A percentile compares a stretch with the other conserved stretches of the same genome.
Evolutionary conservation across 495 filamentous ascomycete genomes (phyloP).

Genomic region (Podospora didyma): DNA sequence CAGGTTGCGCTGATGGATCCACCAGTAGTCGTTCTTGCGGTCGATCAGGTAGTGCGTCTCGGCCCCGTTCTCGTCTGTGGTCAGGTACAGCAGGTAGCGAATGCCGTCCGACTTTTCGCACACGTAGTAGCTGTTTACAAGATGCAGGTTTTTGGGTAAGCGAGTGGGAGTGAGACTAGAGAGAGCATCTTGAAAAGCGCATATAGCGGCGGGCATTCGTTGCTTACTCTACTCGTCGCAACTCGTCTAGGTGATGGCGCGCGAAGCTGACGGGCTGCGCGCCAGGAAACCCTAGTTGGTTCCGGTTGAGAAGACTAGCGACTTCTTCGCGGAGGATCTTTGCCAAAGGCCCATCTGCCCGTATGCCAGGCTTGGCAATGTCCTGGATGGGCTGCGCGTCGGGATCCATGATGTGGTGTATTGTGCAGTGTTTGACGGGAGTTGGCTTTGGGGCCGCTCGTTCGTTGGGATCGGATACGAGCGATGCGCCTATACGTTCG

Average conservation of each 20-base stretch:
- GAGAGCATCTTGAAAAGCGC: background rate
- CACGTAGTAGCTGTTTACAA: slow-evolving; percentile 71
- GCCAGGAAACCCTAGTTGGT: slow-evolving; percentile 70
- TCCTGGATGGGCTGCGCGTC: slow-evolving; percentile 30
- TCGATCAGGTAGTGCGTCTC: slow-evolving; percentile 77
- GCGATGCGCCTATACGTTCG: too few species aligned
- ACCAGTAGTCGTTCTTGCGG: slow-evolving; percentile 95
- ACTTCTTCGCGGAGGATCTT: slow-evolving; percentile 67
- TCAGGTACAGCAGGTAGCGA: slow-evolving; percentile 87
- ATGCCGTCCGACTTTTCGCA: slow-evolving; percentile 99
- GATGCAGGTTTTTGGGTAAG: background rate
- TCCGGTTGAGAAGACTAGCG: slow-evolving; percentile 66
- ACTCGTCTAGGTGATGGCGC: slow-evolving; percentile 68
- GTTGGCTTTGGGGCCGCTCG: background rate
- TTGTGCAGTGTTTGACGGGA: background rate
- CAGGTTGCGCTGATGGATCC: slow-evolving; percentile 55
- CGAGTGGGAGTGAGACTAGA: background rate
- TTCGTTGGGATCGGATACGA: too few species aligned
- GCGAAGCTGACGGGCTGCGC: slow-evolving; percentile 94
- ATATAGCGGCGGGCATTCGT: background rate
- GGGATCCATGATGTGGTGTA: slow-evolving; percentile 17
- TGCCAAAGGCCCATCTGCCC: slow-evolving; percentile 54
- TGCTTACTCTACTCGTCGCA: slow-evolving; percentile 67
- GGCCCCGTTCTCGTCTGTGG: slow-evolving; percentile 53
- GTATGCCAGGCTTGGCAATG: slow-evolving; percentile 61